Evolutionary conservation across 176 grass and related monocot species (phyloP).

Genomic region (Ananas comosus): DNA sequence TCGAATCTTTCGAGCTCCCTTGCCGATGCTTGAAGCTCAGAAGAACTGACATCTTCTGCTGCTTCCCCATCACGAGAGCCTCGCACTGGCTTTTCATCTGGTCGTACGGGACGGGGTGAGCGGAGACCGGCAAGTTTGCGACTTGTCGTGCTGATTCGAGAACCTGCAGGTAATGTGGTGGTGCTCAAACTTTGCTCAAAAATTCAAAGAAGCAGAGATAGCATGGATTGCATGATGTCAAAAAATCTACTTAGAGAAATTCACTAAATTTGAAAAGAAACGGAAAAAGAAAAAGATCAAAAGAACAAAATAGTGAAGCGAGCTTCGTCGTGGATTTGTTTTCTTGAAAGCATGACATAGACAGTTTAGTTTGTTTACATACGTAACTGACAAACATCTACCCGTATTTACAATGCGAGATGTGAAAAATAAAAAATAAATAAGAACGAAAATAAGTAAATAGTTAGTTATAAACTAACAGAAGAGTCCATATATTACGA

Average conservation of each 20-base stretch:
- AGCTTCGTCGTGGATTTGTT: no score
- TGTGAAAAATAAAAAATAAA: background rate
- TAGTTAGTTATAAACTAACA: no score
- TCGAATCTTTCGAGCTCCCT: constrained; percentile 35
- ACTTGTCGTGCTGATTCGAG: constrained; percentile 68
- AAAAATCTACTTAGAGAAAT: background rate
- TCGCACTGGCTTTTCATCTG: constrained; percentile 98
- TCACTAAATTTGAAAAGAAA: background rate
- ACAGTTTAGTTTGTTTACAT: no score
- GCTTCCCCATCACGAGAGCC: constrained; percentile 78
- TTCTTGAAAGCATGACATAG: no score
- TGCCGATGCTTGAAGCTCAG: constrained; percentile 69
- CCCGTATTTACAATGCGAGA: no score
- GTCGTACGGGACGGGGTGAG: constrained; percentile 61
- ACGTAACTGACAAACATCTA: no score
- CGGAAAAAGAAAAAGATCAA: no score
- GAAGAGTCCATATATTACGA: no score
- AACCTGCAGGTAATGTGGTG: constrained; percentile 41
- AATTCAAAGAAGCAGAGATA: background rate
- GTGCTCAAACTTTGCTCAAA: background rate
- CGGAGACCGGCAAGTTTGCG: constrained; percentile 36
- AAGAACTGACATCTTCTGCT: constrained; percentile 90
- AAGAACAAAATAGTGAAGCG: no score
- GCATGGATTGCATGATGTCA: background rate
- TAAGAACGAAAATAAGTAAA: no score